A percentile compares a stretch with the other conserved stretches of the same genome.
Evolutionary conservation across 1,284 basidiomycete species (phyloP).

Genomic region (Austroboletus olivaceoglutinosus): DNA sequence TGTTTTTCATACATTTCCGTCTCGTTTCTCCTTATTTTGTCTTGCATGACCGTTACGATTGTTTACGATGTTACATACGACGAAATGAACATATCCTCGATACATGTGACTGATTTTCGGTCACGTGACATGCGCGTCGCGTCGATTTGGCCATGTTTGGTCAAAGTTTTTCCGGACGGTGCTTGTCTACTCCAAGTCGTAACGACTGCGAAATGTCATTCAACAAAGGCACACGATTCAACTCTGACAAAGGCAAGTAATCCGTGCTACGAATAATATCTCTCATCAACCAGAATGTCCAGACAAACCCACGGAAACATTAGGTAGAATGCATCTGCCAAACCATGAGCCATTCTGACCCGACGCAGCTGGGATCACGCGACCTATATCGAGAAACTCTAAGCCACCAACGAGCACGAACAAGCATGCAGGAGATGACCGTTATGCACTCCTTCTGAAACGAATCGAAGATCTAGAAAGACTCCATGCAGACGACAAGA

Average conservation of each 20-base stretch:
- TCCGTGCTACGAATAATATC: background rate
- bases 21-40: slow-evolving; percentile 11
- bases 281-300: background rate
- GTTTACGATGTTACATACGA: slow-evolving; percentile 31
- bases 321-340: slow-evolving; percentile 34
- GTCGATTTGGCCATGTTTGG: slow-evolving; percentile 27
- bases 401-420: slow-evolving; percentile 3
- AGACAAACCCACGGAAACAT: slow-evolving; percentile 39
- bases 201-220: slow-evolving; percentile 33
- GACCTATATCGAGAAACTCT: slow-evolving; percentile 13
- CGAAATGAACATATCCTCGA: slow-evolving; percentile 23
- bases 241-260: slow-evolving; percentile 38
- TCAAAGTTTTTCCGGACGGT: slow-evolving; percentile 7
- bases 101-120: slow-evolving; percentile 19
- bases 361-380: slow-evolving; percentile 26
- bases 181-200: background rate
- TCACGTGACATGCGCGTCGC: slow-evolving; percentile 23
- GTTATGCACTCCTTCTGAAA: slow-evolving; percentile 54
- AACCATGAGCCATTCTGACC: slow-evolving; percentile 10
- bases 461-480: slow-evolving; percentile 68
- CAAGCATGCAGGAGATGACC: slow-evolving; percentile 36
- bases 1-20: slow-evolving; percentile 6
- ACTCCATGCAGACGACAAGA: slow-evolving; percentile 65
- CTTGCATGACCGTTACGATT: slow-evolving; percentile 26
- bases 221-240: slow-evolving; percentile 41